A percentile compares a stretch with the other conserved stretches of the same genome.
Conservation (phyloP, 139 green algal species). For the Zygnema circumcarinatum region DNA sequence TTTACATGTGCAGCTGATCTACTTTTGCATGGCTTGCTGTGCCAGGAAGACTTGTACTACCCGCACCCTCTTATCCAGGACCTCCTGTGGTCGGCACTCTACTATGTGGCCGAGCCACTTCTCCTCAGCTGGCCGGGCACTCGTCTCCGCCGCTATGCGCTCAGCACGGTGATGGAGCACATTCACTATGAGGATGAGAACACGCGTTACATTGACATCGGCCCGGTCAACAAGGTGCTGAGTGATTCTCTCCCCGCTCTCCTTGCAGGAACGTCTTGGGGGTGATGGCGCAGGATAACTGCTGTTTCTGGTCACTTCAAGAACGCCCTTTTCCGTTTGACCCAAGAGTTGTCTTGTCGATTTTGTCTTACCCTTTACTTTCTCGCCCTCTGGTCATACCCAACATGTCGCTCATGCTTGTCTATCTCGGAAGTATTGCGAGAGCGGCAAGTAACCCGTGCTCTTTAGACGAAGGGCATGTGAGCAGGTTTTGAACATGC, state of each 20-base stretch:
- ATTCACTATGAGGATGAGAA: slow-evolving; percentile 99
- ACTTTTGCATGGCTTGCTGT: no score
- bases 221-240: slow-evolving; percentile 95
- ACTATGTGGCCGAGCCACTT: slow-evolving; percentile 80
- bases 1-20: no score
- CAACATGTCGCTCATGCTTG: no score
- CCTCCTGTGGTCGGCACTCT: slow-evolving; percentile 88
- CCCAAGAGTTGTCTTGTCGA: no score
- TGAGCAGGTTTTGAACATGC: slow-evolving; percentile 92
- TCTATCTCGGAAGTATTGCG: no score
- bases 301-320: slow-evolving; percentile 5
- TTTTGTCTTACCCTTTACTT: no score
- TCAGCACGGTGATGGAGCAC: slow-evolving; percentile 87
- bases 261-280: no score
- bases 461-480: no score
- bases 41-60: slow-evolving; percentile 97
- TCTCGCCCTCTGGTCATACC: no score
- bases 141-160: slow-evolving; percentile 70
- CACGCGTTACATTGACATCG: slow-evolving; percentile 97
- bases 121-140: slow-evolving; percentile 52
- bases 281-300: neutral
- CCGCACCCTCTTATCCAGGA: slow-evolving; percentile 91
- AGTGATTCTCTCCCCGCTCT: slow-evolving; percentile 22
- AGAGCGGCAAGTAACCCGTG: no score
- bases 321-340: no score